Evolutionary conservation across 2,329 filamentous ascomycete species (phyloP).

Genomic region (Cordyceps pruinosa): DNA sequence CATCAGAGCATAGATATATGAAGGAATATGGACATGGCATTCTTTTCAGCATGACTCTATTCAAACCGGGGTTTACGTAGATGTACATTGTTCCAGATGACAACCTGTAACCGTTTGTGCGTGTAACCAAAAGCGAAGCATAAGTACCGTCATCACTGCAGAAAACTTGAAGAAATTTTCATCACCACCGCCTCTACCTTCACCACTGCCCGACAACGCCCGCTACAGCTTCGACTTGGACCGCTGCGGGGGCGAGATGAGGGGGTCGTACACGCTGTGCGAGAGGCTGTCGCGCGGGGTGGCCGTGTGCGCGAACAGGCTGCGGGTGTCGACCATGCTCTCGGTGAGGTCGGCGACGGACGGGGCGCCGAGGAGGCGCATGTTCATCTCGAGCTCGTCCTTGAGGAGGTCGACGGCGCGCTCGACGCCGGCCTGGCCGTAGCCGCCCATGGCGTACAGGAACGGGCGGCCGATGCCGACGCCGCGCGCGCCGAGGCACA

Average conservation of each 20-base stretch:
- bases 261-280: slow-evolving; percentile 45
- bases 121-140: not conserved
- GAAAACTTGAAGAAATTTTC: not conserved
- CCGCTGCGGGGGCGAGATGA: slow-evolving; percentile 46
- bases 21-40: not conserved
- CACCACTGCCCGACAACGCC: too few species aligned
- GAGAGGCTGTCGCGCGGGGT: slow-evolving; percentile 44
- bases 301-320: slow-evolving; percentile 49
- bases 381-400: slow-evolving; percentile 99
- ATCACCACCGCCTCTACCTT: too few species aligned
- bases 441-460: slow-evolving; percentile 91
- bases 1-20: not conserved
- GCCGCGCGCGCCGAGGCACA: slow-evolving; percentile 85
- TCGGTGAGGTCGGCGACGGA: slow-evolving; percentile 72
- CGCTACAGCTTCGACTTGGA: slow-evolving; percentile 44
- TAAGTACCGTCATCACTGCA: not conserved
- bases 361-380: slow-evolving; percentile 81
- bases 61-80: not conserved
- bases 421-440: slow-evolving; percentile 80
- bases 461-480: slow-evolving; percentile 94
- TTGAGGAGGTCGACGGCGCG: slow-evolving; percentile 86
- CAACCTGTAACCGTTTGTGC: not conserved
- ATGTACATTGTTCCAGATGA: not conserved
- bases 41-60: not conserved
- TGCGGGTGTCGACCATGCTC: slow-evolving; percentile 70